Evolutionary conservation across 371 early-diverging fungal genomes (phyloP).

Genomic region (Syncephalastrum racemosum): DNA sequence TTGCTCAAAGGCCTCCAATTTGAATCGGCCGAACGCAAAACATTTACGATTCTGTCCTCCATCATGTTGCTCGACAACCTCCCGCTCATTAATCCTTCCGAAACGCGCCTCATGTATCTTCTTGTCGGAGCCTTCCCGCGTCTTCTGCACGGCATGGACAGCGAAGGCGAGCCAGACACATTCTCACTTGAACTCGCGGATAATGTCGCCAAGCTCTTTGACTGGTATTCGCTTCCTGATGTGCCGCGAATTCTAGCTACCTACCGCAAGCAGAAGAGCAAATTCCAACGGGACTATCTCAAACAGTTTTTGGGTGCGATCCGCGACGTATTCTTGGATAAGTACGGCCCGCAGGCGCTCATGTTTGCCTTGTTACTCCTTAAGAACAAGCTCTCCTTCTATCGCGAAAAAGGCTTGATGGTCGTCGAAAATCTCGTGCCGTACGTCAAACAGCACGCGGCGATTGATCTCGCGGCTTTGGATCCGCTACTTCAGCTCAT

Average conservation of each 20-base stretch:
- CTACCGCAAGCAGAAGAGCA: slow-evolving; percentile 66
- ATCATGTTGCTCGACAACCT: slow-evolving; percentile 57
- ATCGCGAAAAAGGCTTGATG: slow-evolving; percentile 64
- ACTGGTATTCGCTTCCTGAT: slow-evolving; percentile 45
- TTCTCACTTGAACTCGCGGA: slow-evolving; percentile 41
- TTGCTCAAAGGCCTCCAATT: slow-evolving; percentile 75
- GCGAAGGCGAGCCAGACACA: slow-evolving; percentile 15
- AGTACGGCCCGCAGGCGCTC: slow-evolving; percentile 60
- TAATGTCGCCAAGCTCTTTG: slow-evolving; percentile 53
- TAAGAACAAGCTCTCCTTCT: slow-evolving; percentile 60
- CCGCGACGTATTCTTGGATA: slow-evolving; percentile 65
- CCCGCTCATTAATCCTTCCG: slow-evolving; percentile 66
- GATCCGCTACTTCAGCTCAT: slow-evolving; percentile 59
- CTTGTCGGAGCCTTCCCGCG: slow-evolving; percentile 71
- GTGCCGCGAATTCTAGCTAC: slow-evolving; percentile 59
- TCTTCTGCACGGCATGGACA: slow-evolving; percentile 65
- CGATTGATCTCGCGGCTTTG: slow-evolving; percentile 46
- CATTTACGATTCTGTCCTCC: slow-evolving; percentile 27
- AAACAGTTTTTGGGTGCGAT: slow-evolving; percentile 63
- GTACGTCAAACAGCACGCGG: slow-evolving; percentile 33
- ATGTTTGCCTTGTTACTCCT: slow-evolving; percentile 65
- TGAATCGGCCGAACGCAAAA: slow-evolving; percentile 57
- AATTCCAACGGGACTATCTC: slow-evolving; percentile 73
- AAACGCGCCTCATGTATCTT: slow-evolving; percentile 61
- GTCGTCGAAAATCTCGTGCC: slow-evolving; percentile 68